These are phyloP conservation scores for Mycena indigotica DNA, from an alignment of 768 basidiomycete genomes.

Conservation along the genomic window DNA sequence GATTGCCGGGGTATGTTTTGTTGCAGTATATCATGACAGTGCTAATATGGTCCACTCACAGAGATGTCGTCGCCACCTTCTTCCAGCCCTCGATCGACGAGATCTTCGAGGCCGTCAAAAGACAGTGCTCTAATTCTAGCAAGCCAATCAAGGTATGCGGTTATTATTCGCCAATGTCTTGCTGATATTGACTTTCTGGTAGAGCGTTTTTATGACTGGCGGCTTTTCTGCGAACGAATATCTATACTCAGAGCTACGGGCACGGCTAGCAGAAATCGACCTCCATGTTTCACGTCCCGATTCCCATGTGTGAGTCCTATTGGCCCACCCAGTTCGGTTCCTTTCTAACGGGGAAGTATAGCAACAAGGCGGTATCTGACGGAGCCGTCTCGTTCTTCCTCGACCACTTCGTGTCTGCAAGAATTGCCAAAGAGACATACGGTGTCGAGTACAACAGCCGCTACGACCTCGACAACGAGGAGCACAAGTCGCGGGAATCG, in stretches of 20 bases:
- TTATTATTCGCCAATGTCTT: neutral
- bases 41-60: constrained; percentile 31
- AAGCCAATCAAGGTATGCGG: neutral
- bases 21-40: neutral
- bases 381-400: neutral
- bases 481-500: neutral
- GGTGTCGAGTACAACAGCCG: neutral
- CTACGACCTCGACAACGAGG: neutral
- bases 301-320: neutral
- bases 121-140: constrained; percentile 24
- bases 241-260: neutral
- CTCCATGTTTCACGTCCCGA: neutral
- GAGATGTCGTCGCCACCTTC: constrained; percentile 39
- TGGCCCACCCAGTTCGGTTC: neutral
- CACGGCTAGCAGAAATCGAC: neutral
- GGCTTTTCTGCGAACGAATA: neutral
- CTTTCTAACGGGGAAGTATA: neutral
- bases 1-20: constrained; percentile 36
- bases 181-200: neutral
- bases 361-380: neutral
- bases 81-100: constrained; percentile 46
- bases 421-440: neutral
- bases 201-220: neutral
- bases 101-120: constrained; percentile 38
- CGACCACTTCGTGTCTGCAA: neutral